Percentiles rank a stretch among this genome's conserved stretches.
These are phyloP conservation scores for Alternaria brassicicola DNA, from an alignment of 2,329 filamentous ascomycete species.

Conservation along the genomic window DNA sequence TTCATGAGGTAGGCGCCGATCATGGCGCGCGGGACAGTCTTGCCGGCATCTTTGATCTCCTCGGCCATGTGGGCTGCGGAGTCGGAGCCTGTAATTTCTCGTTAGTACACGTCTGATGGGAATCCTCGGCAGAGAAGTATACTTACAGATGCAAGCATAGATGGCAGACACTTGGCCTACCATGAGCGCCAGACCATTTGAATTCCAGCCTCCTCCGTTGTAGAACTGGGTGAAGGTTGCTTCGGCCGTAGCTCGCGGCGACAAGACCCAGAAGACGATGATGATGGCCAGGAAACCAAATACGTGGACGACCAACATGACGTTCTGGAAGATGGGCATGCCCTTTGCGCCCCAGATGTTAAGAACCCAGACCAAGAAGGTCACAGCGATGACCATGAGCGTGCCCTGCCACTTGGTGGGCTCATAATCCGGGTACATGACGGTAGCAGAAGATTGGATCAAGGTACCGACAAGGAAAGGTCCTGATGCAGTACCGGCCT, in stretches of 20 bases:
- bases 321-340: slow-evolving; percentile 46
- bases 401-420: slow-evolving; percentile 57
- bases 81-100: slow-evolving; percentile 41
- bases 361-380: slow-evolving; percentile 51
- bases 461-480: slow-evolving; percentile 57
- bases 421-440: slow-evolving; percentile 51
- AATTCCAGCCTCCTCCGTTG: slow-evolving; percentile 50
- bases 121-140: not conserved
- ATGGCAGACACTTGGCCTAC: slow-evolving; percentile 51
- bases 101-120: slow-evolving; percentile 10
- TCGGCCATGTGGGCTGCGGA: slow-evolving; percentile 53
- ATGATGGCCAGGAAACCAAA: slow-evolving; percentile 55
- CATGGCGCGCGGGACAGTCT: slow-evolving; percentile 51
- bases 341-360: slow-evolving; percentile 46
- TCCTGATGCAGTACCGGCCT: slow-evolving; percentile 56
- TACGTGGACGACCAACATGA: slow-evolving; percentile 50
- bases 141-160: slow-evolving; percentile 44
- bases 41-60: slow-evolving; percentile 52
- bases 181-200: slow-evolving; percentile 47
- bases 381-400: slow-evolving; percentile 56
- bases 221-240: slow-evolving; percentile 44
- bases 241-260: slow-evolving; percentile 38
- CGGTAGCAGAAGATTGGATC: slow-evolving; percentile 53
- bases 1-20: slow-evolving; percentile 51
- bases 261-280: slow-evolving; percentile 46